These are phyloP conservation scores for Metschnikowia bowlesiae DNA, from an alignment of 805 yeast species.

Conservation along the genomic window DNA sequence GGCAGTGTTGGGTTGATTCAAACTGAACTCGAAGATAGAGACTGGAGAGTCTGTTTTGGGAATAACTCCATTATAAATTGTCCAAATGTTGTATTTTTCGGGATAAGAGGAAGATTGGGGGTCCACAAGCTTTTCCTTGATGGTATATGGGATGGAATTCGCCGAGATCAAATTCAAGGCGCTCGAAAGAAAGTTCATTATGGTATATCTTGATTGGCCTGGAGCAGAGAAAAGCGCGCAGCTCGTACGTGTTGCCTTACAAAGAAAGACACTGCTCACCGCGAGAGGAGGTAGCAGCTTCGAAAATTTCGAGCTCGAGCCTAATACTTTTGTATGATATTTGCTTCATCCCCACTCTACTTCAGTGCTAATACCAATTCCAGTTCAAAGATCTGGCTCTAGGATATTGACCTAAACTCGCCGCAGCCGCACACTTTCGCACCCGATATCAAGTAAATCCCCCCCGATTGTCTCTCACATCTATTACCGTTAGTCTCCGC, in stretches of 20 bases:
- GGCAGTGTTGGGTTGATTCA: constrained; percentile 33
- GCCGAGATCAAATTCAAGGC: constrained; percentile 58
- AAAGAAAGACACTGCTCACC: background rate
- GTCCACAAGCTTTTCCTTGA: constrained; percentile 42
- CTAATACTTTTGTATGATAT: too few relatives aligned
- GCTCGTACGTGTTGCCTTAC: background rate
- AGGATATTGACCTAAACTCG: background rate
- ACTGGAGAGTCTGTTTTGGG: constrained; percentile 51
- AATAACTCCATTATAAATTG: constrained; percentile 53
- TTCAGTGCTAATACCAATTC: background rate
- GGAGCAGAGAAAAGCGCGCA: constrained; percentile 2
- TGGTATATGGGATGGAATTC: constrained; percentile 51
- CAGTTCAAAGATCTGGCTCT: background rate
- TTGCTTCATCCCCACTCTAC: background rate
- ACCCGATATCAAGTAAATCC: constrained; percentile 1
- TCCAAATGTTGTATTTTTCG: constrained; percentile 50
- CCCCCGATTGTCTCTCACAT: background rate
- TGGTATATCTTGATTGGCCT: background rate
- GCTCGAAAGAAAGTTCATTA: constrained; percentile 67
- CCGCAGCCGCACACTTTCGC: constrained; percentile 1
- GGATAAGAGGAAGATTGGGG: constrained; percentile 17
- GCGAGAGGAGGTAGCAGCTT: background rate
- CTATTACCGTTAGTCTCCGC: background rate
- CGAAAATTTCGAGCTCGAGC: too few relatives aligned
- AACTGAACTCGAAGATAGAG: constrained; percentile 63